Conservation (phyloP, 805 yeast species). For the Torulaspora maleeae region DNA sequence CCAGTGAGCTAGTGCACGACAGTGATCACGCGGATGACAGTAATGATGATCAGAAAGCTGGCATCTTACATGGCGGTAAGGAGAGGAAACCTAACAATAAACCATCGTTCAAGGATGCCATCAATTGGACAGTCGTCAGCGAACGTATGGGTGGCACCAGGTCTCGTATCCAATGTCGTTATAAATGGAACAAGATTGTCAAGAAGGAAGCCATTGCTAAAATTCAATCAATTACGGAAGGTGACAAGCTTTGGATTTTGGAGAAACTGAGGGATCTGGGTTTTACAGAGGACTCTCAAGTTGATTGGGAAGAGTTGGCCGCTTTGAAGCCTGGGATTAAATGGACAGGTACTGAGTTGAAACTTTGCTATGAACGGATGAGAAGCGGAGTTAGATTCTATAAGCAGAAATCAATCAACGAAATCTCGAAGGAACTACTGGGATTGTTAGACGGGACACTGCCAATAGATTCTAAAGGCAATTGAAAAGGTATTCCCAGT, state of each 20-base stretch:
- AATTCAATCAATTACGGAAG: constrained; percentile 41
- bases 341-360: constrained; percentile 62
- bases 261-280: constrained; percentile 44
- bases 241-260: constrained; percentile 50
- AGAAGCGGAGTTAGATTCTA: constrained; percentile 47
- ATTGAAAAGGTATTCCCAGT: background rate
- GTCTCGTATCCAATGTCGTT: constrained; percentile 90
- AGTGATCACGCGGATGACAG: constrained; percentile 16
- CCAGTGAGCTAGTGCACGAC: constrained; percentile 15
- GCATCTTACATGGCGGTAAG: constrained; percentile 11
- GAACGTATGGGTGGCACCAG: constrained; percentile 86
- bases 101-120: constrained; percentile 38
- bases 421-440: constrained; percentile 33
- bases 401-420: constrained; percentile 38
- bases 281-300: constrained; percentile 39
- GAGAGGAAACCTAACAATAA: constrained; percentile 23
- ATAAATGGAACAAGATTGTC: constrained; percentile 84
- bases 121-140: constrained; percentile 90
- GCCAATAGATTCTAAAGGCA: constrained; percentile 17
- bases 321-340: constrained; percentile 39
- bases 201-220: constrained; percentile 51
- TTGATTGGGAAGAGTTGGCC: constrained; percentile 55
- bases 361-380: constrained; percentile 57
- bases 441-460: constrained; percentile 20
- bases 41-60: constrained; percentile 15